Evolutionary conservation across 2,329 filamentous ascomycete genomes (phyloP).

Genomic region (Cladorrhinum sp.): DNA sequence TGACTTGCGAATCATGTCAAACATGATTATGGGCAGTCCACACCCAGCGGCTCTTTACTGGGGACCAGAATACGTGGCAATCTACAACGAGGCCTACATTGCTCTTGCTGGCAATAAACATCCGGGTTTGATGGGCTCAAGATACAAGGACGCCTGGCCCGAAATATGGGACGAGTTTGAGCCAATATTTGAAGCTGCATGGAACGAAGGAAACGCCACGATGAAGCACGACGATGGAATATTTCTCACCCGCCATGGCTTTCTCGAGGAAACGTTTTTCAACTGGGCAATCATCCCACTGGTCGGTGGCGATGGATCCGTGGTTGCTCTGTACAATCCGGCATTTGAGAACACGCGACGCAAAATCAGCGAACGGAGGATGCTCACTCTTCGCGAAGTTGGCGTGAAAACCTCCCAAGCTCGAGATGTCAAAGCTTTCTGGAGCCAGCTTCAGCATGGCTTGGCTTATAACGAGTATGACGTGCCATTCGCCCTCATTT

Average conservation of each 20-base stretch:
- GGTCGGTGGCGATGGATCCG: constrained; percentile 68
- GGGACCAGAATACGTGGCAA: constrained; percentile 66
- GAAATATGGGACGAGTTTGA: constrained; percentile 73
- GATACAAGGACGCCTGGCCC: constrained; percentile 65
- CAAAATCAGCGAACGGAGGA: constrained; percentile 74
- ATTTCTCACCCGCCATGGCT: constrained; percentile 67
- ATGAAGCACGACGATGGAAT: constrained; percentile 82
- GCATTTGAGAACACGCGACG: constrained; percentile 77
- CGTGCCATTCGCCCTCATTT: constrained; percentile 72
- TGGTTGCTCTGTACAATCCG: constrained; percentile 75
- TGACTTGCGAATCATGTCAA: constrained; percentile 74
- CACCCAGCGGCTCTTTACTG: constrained; percentile 77
- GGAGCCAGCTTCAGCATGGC: constrained; percentile 65
- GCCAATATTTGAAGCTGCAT: constrained; percentile 65
- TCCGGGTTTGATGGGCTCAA: constrained; percentile 69
- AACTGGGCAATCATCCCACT: constrained; percentile 79
- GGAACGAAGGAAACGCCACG: constrained; percentile 68
- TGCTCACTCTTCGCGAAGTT: constrained; percentile 74
- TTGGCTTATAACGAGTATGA: constrained; percentile 73
- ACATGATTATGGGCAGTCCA: constrained; percentile 75
- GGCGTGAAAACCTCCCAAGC: constrained; percentile 71
- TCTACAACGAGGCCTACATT: constrained; percentile 72
- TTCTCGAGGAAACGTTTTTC: constrained; percentile 76
- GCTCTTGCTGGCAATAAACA: constrained; percentile 74
- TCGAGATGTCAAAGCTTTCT: constrained; percentile 70